These are phyloP conservation scores for Pythium sukuiense DNA, from an alignment of 352 stramenopile species.

Conservation along the genomic window DNA sequence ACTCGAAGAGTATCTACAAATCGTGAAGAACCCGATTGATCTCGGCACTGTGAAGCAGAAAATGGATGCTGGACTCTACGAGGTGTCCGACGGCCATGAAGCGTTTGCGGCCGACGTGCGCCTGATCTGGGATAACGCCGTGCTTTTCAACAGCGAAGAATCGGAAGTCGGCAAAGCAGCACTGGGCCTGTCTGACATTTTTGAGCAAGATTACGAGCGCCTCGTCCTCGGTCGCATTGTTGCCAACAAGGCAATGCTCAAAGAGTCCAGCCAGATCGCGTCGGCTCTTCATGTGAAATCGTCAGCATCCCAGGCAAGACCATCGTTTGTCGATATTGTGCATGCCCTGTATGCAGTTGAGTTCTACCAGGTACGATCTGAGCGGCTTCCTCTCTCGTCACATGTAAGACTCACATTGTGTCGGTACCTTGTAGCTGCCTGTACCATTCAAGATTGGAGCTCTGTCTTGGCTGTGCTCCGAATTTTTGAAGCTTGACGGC, in stretches of 20 bases:
- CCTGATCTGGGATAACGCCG: slow-evolving; percentile 84
- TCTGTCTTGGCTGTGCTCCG: slow-evolving; percentile 32
- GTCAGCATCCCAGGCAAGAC: slow-evolving; percentile 31
- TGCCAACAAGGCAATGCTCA: slow-evolving; percentile 55
- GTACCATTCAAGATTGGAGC: slow-evolving; percentile 30
- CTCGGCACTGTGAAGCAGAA: slow-evolving; percentile 84
- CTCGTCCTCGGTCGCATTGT: slow-evolving; percentile 61
- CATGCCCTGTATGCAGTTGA: slow-evolving; percentile 71
- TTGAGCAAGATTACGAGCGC: slow-evolving; percentile 80
- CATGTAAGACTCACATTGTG: neutral
- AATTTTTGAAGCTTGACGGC: slow-evolving; percentile 33
- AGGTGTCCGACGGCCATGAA: slow-evolving; percentile 54
- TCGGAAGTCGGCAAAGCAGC: slow-evolving; percentile 72
- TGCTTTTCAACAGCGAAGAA: slow-evolving; percentile 79
- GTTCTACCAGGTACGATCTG: slow-evolving; percentile 52
- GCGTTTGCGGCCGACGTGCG: slow-evolving; percentile 73
- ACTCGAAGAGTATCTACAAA: slow-evolving; percentile 83
- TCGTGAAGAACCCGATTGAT: slow-evolving; percentile 91
- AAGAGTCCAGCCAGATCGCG: slow-evolving; percentile 34
- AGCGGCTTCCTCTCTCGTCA: neutral
- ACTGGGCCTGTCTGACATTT: slow-evolving; percentile 73
- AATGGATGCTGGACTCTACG: slow-evolving; percentile 74
- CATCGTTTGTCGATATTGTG: slow-evolving; percentile 54
- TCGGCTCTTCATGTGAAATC: neutral
- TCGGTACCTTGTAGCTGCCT: slow-evolving; percentile 28